phyloP scores from a whole-genome alignment of 2,329 filamentous ascomycete species.

The Aspergillus sp. region DNA sequence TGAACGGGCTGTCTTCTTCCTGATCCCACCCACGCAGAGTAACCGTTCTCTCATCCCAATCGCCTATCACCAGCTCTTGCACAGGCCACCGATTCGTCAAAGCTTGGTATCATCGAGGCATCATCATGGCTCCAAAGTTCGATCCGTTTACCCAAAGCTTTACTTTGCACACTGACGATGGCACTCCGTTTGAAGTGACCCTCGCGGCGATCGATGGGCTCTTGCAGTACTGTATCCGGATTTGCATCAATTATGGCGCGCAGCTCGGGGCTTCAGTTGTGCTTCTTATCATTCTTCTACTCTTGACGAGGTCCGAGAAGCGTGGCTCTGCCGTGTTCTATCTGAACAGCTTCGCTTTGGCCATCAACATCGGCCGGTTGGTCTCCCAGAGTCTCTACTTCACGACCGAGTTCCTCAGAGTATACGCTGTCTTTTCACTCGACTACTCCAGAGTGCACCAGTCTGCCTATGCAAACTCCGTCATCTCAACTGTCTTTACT shows the following conservation, averaged over 20 bases:
- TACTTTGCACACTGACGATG: conserved; percentile 43
- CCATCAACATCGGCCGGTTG: conserved; percentile 55
- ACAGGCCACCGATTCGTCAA: not conserved
- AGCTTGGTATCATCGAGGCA: not conserved
- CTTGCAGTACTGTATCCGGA: conserved; percentile 43
- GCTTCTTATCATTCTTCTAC: conserved; percentile 61
- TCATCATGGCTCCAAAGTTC: conserved; percentile 28
- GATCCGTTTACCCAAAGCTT: conserved; percentile 51
- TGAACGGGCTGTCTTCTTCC: not conserved
- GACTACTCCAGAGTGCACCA: conserved; percentile 51
- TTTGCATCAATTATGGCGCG: conserved; percentile 61
- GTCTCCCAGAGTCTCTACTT: conserved; percentile 48
- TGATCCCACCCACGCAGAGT: not conserved
- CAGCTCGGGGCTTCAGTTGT: conserved; percentile 66
- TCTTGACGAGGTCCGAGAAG: conserved; percentile 64
- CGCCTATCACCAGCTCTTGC: not conserved
- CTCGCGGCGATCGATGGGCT: conserved; percentile 43
- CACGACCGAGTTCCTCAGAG: conserved; percentile 55
- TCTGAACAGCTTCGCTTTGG: conserved; percentile 59
- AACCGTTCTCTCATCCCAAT: not conserved
- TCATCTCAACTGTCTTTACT: conserved; percentile 46
- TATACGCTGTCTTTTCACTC: conserved; percentile 55
- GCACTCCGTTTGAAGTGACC: conserved; percentile 35
- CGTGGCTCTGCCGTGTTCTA: conserved; percentile 60
- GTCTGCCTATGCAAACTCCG: conserved; percentile 42